Conservation (phyloP, 108 stramenopile species). For the Schizochytrium sp. region DNA sequence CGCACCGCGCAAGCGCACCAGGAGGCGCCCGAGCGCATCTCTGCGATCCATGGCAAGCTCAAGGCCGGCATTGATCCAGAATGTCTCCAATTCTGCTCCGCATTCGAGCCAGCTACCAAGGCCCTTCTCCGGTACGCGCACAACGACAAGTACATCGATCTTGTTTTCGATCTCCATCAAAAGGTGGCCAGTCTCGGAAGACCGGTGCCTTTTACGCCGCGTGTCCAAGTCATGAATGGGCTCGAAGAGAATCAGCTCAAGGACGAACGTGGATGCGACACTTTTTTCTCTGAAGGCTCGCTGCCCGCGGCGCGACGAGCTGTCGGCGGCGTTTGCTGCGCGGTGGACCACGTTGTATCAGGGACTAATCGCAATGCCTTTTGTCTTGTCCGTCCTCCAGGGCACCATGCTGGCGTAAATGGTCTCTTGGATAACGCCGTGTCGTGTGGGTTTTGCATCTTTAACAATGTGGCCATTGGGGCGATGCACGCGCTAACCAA, state of each 20-base stretch:
- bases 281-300: constrained; percentile 30
- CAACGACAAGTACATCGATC: constrained; percentile 4
- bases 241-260: not conserved
- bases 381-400: constrained; percentile 92
- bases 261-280: constrained; percentile 36
- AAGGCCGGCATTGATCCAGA: not conserved
- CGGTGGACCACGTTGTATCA: constrained; percentile 40
- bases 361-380: constrained; percentile 57
- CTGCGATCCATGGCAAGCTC: not conserved
- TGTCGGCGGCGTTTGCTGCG: constrained; percentile 51
- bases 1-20: not conserved
- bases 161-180: not conserved
- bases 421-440: constrained; percentile 45
- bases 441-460: constrained; percentile 91
- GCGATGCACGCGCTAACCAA: constrained; percentile 86
- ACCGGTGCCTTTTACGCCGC: not conserved
- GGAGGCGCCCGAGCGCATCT: not conserved
- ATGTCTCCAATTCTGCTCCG: not conserved
- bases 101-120: not conserved
- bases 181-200: not conserved
- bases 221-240: constrained; percentile 4
- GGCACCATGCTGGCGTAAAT: constrained; percentile 92
- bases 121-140: not conserved
- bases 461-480: constrained; percentile 96
- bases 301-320: constrained; percentile 69